phyloP scores from a whole-genome alignment of 148 eudicot genomes.

The Dianthus caryophyllus region DNA sequence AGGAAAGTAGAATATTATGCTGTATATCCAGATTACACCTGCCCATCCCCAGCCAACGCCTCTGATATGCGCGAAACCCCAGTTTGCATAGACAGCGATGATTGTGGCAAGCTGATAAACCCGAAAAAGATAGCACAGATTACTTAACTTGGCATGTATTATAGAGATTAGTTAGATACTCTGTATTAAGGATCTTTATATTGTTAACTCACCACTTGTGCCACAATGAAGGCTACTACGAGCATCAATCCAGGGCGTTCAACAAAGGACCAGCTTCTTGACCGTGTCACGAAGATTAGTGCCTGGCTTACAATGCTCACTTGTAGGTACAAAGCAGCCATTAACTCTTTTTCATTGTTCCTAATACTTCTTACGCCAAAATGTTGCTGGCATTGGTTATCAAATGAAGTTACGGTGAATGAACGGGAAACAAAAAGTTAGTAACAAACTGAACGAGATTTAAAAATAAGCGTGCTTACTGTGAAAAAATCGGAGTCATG shows the following conservation, averaged over 20 bases:
- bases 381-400: slow-evolving; percentile 30
- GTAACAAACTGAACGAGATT: neutral
- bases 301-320: slow-evolving; percentile 80
- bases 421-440: neutral
- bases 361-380: slow-evolving; percentile 51
- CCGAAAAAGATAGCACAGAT: neutral
- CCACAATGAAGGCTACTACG: slow-evolving; percentile 46
- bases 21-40: slow-evolving; percentile 76
- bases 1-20: slow-evolving; percentile 55
- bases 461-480: slow-evolving; percentile 28
- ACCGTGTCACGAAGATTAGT: slow-evolving; percentile 69
- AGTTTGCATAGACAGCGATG: slow-evolving; percentile 64
- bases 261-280: slow-evolving; percentile 57
- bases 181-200: neutral
- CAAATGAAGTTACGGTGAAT: neutral
- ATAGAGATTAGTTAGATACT: neutral
- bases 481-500: slow-evolving; percentile 52
- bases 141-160: neutral
- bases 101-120: slow-evolving; percentile 60
- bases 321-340: slow-evolving; percentile 72
- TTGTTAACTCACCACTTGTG: slow-evolving; percentile 59
- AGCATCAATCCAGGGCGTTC: slow-evolving; percentile 74
- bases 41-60: slow-evolving; percentile 96
- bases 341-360: slow-evolving; percentile 33
- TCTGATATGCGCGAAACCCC: slow-evolving; percentile 54